Base-by-base conservation (phyloP, 163 green algal genomes). In the Chlorella variabilis region DNA sequence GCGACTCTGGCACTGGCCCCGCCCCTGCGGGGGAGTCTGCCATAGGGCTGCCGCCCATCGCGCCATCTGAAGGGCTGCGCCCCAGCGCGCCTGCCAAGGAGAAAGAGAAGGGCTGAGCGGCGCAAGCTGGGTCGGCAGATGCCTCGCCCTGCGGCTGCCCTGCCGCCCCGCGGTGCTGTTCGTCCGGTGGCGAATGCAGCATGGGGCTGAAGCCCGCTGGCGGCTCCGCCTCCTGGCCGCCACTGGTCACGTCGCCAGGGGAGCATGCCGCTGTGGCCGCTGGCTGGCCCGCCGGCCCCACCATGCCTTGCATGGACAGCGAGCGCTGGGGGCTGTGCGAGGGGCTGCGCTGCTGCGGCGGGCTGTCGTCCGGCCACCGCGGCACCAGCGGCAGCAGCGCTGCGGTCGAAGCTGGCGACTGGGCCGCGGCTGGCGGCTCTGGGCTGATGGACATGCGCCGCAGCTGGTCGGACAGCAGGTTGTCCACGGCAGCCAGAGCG, bases 271-370 rank as follows among this genome's bases (percentile, higher is more conserved):
- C 9, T 6, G 33, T 71, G 36, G n/a, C n/a, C 2, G 2, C 4
- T 48, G 11, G 61, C 8, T 69, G 4, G 18, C 34, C 31, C 25
- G 48, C 33, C 0, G 18, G 11, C 4, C 4, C 8, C 38, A 62
- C 59, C 29, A 81, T 33, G 75, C 75, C 75, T 15, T 73, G 75
- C 58, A 81, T n/a, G 6, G 75, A 81, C 75, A 81, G 75, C n/a
- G 75, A 81, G 5, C 17, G 75, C 59, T 81, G 75, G 29, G 75
- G 41, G 59, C 75, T 81, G 39, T 33, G 4, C 5, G 73, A 56
- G 11, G 36, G 54, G 73, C 73, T 80, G 54, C 73, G 56, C 73
- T 80, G 73, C 38, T 59, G 36, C 36, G 54, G 73, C 27, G 54
- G 71, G 71, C 71, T 78, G 71, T 67, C 51, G 25, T 17, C 17